Evolutionary conservation across 257 asterid genomes (phyloP).

Genomic region (Solanum virginianum): DNA sequence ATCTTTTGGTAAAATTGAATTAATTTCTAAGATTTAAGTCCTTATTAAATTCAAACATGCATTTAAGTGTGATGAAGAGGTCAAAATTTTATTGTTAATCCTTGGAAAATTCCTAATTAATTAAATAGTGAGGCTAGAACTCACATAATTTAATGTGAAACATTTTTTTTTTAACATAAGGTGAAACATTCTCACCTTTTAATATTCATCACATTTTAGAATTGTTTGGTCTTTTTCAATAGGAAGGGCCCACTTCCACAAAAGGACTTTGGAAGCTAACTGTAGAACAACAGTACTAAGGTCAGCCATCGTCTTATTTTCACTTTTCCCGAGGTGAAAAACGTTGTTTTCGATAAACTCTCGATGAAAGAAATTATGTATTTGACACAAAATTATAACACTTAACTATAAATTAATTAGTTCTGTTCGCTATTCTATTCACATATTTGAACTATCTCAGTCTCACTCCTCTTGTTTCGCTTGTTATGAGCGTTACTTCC

Average conservation of each 20-base stretch:
- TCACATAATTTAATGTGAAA: background rate
- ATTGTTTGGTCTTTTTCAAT: background rate
- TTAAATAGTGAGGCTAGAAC: background rate
- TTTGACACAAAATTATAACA: background rate
- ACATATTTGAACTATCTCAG: no score
- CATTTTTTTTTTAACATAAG: background rate
- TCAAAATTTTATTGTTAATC: background rate
- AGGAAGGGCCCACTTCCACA: background rate
- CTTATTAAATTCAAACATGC: background rate
- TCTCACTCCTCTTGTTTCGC: background rate
- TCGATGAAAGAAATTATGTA: background rate
- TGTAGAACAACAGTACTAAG: background rate
- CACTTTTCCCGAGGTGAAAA: accelerated
- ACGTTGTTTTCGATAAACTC: background rate
- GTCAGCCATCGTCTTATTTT: background rate
- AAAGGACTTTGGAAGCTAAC: background rate
- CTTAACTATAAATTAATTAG: no score
- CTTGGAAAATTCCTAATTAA: background rate
- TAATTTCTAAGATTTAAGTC: background rate
- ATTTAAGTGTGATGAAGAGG: background rate
- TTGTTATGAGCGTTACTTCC: background rate
- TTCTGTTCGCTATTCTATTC: background rate
- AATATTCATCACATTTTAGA: background rate
- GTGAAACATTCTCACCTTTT: background rate
- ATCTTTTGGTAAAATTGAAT: no score